Percentiles rank a stretch among this genome's conserved stretches.
Conservation (phyloP, 345 rosid genomes). For the Theobroma cacao region DNA sequence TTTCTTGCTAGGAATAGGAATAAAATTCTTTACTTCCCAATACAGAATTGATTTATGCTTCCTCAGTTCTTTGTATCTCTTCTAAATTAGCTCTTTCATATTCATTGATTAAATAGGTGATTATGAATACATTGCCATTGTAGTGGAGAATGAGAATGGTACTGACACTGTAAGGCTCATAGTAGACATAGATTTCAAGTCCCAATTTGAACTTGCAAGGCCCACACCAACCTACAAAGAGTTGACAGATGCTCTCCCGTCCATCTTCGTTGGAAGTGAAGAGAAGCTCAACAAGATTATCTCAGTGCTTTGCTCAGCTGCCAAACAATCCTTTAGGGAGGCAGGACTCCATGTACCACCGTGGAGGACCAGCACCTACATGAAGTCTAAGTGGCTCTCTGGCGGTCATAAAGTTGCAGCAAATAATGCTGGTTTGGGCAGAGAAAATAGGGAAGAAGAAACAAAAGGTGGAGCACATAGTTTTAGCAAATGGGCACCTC, state of each 20-base stretch:
- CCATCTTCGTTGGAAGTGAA: slow-evolving; percentile 43
- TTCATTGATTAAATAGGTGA: slow-evolving; percentile 28
- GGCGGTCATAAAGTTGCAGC: neutral
- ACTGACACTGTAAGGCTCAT: slow-evolving; percentile 30
- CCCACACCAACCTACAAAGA: slow-evolving; percentile 42
- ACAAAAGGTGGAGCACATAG: slow-evolving; percentile 2
- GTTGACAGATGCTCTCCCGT: slow-evolving; percentile 41
- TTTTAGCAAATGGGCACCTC: slow-evolving; percentile 24
- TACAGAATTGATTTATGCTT: neutral
- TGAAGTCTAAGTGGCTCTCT: slow-evolving; percentile 54
- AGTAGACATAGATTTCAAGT: slow-evolving; percentile 55
- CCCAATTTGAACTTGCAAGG: slow-evolving; percentile 63
- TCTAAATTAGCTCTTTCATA: neutral
- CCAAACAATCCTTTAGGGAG: slow-evolving; percentile 46
- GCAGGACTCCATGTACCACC: slow-evolving; percentile 59
- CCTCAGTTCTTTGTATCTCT: neutral
- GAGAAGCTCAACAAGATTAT: slow-evolving; percentile 37
- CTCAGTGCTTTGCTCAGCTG: slow-evolving; percentile 45
- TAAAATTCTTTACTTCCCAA: neutral
- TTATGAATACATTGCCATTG: slow-evolving; percentile 45
- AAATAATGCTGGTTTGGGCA: neutral
- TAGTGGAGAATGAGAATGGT: neutral
- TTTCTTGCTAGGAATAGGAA: neutral
- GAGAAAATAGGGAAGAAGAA: neutral
- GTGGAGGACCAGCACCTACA: slow-evolving; percentile 51